Evolutionary conservation across 441 rosid species (phyloP).

Genomic region (Melastoma candidum): DNA sequence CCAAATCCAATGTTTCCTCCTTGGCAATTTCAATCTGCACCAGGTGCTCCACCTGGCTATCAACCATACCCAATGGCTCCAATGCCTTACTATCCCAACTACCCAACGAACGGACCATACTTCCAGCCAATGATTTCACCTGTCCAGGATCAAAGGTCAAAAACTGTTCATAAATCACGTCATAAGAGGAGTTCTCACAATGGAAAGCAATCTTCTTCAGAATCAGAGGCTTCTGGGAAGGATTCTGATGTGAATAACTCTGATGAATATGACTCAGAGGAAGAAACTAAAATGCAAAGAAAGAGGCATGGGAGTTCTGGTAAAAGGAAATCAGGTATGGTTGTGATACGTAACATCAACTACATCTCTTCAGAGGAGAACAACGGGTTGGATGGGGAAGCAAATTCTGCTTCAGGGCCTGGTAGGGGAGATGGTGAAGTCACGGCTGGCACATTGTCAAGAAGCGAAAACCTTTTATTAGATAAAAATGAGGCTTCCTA

Average conservation of each 20-base stretch:
- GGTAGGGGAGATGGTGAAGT: conserved; percentile 36
- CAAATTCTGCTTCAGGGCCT: conserved; percentile 44
- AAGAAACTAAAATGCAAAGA: conserved; percentile 24
- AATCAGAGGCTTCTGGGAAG: conserved; percentile 36
- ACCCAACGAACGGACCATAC: conserved; percentile 55
- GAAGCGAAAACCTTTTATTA: conserved; percentile 18
- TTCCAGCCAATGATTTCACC: conserved; percentile 57
- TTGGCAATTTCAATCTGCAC: conserved; percentile 89
- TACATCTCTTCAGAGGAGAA: conserved; percentile 62
- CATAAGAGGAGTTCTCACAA: conserved; percentile 58
- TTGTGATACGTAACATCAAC: conserved; percentile 81
- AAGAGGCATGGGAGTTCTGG: conserved; percentile 39
- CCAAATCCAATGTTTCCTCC: conserved; percentile 64
- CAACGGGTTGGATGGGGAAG: conserved; percentile 47
- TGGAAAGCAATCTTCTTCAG: conserved; percentile 34
- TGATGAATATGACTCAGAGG: conserved; percentile 35
- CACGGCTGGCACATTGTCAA: conserved; percentile 11
- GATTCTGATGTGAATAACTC: conserved; percentile 33
- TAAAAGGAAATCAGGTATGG: conserved; percentile 61
- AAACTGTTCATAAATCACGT: conserved; percentile 43
- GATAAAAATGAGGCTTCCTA: conserved; percentile 30
- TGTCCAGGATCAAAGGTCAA: conserved; percentile 44
- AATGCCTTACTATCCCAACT: conserved; percentile 63
- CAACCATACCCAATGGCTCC: conserved; percentile 89
- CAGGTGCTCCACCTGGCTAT: conserved; percentile 63